Evolutionary conservation across 2,329 filamentous ascomycete species (phyloP), one percentile per base, ranked within the genome.

Genomic region (Aspergillus phoenicis): DNA sequence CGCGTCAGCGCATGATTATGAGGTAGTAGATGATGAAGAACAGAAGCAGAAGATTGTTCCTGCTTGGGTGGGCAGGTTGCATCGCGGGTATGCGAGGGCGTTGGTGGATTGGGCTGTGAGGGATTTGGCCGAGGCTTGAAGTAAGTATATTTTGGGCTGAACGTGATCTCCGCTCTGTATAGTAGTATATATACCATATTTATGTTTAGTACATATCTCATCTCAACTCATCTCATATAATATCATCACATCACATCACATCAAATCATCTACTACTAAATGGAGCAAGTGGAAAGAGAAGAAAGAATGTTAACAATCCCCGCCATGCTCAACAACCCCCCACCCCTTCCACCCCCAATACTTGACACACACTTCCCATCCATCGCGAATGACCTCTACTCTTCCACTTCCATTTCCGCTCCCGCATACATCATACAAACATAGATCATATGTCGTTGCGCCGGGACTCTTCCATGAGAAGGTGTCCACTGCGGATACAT

Each of bases 1-100:
- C 57, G 55, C 66, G 5, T 66, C 56, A 8, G 66, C 70, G 28
- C 70, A 73, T 65, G 68, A 72, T 20, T 73, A 73, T 57, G 67
- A 71, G 57, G 13, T 70, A 51, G 41, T 73, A 0, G 20, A 48
- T 2, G 56, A 41, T 4, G 69, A 73, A 28, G 66, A 4, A 28
- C 26, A 28, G 17, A 41, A 13, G 0, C 70, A 73, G 62, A 73
- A 73, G 61, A 52, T 58, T 7, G 62, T 73, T 10, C 71, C 69
- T 5, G 47, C 15, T 2, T 73, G 70, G 70, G 17, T 28, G 11
- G 54, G 59, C 10, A 61, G 67, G 33, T 43, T 73, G 47, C 70
- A 72, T 64, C 59, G 68, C 8, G 69, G 65, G n/a, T 74, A 66
- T 66, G 68, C 71, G 22, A 59, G 68, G 47, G 52, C 67, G 8